Evolutionary conservation across 1,139 yeast species (phyloP), one percentile per base, ranked within the genome.

Genomic region (Diutina scorzettiae): DNA sequence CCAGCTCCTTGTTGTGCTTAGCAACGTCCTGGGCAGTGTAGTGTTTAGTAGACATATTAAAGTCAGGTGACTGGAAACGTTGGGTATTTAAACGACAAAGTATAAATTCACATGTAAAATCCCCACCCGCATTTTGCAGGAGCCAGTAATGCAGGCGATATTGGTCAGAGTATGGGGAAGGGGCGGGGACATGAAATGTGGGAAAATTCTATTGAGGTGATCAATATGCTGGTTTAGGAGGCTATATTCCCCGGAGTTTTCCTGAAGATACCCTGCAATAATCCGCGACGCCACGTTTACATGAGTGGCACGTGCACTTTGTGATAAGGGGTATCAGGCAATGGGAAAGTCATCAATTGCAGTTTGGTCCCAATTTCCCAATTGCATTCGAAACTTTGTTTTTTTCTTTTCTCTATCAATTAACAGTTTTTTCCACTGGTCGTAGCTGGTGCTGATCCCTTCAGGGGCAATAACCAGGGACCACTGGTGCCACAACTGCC

Each of bases 1-100:
- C 96, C 45, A 80, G 86, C 46, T 72, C 65, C 43, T 81, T 70
- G 62, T 73, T 81, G 71, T 91, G 97, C 59, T 76, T 63, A 48
- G 84, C 71, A 51, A 91, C 78, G 62, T 89, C 93, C 48, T 78
- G 87, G 43, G 55, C 52, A 25, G 66, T 63, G 53, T 51, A 60
- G 30, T 51, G 52, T 46, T 58, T 62, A 27, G 28, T 7, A 17
- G 18, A 14, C 16, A 9, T 30, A 8, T 3, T 8, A 16, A 7
- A 7, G 9, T 28, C 7, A n/a, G n/a, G n/a, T 25, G 9, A 11
- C 14, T 12, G 29, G 12, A 27, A 27, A 27, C 14, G 14, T n/a
- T 20, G 16, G 21, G 37, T 32, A 19, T 32, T 18, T 32, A 32
- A 32, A 32, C 37, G 18, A 11, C n/a, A n/a, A n/a, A n/a, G n/a